These are phyloP conservation scores for Ogataea ramenticola DNA, from an alignment of 805 yeast species.

Conservation along the genomic window DNA sequence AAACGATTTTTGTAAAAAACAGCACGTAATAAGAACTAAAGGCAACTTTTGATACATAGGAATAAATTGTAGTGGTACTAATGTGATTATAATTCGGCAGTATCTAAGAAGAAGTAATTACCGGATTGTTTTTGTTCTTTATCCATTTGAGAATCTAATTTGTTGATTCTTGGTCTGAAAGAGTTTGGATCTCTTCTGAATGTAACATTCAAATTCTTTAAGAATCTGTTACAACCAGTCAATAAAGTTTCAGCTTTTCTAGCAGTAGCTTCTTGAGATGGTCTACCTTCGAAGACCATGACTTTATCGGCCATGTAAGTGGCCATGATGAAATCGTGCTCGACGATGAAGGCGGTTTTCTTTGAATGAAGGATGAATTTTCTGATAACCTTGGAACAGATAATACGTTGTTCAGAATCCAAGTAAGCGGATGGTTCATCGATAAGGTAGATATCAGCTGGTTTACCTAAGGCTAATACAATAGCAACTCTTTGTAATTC, in stretches of 20 bases:
- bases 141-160: conserved; percentile 97
- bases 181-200: conserved; percentile 99
- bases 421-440: conserved; percentile 99
- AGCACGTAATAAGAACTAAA: too few species aligned
- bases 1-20: too few species aligned
- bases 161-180: conserved; percentile 97
- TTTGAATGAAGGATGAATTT: conserved; percentile 92
- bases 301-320: conserved; percentile 98
- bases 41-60: background rate
- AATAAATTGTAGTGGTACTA: background rate
- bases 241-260: conserved; percentile 86
- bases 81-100: conserved; percentile 28
- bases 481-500: conserved; percentile 99
- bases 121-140: conserved; percentile 92
- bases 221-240: conserved; percentile 95
- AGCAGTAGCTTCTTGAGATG: conserved; percentile 81
- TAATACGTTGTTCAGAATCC: conserved; percentile 99
- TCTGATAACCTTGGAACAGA: conserved; percentile 97
- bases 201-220: conserved; percentile 94
- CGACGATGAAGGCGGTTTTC: conserved; percentile 98
- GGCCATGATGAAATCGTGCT: conserved; percentile 99
- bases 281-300: conserved; percentile 94
- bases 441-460: conserved; percentile 92
- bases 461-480: conserved; percentile 86
- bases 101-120: conserved; percentile 93